A percentile compares a stretch with the other conserved stretches of the same genome.
Evolutionary conservation across 2,329 filamentous ascomycete species (phyloP).

Genomic region (Fusarium miscanthi): DNA sequence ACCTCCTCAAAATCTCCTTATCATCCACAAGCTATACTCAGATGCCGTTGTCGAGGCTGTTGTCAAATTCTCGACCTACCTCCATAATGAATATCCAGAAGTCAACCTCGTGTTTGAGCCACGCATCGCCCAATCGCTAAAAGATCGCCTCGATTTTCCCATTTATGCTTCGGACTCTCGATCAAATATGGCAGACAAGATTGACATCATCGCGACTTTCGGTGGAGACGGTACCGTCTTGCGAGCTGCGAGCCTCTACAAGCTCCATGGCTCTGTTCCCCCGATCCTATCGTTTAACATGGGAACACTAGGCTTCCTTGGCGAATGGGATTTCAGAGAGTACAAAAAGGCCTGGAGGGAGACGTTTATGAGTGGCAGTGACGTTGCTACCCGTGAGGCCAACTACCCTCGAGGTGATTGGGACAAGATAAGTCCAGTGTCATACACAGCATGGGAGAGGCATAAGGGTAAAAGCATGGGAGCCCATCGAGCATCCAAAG

Average conservation of each 20-base stretch:
- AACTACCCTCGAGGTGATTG: conserved; percentile 50
- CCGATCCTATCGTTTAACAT: conserved; percentile 96
- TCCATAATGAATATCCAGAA: conserved; percentile 81
- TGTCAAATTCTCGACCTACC: conserved; percentile 72
- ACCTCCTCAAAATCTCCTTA: conserved; percentile 66
- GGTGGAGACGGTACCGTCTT: conserved; percentile 76
- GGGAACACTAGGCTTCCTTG: conserved; percentile 93
- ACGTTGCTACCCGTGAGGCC: conserved; percentile 60
- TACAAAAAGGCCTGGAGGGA: conserved; percentile 93
- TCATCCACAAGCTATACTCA: conserved; percentile 69
- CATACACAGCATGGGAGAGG: conserved; percentile 71
- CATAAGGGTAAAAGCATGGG: conserved; percentile 86
- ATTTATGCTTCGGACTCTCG: conserved; percentile 70
- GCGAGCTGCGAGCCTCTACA: conserved; percentile 67
- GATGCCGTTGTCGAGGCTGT: conserved; percentile 64
- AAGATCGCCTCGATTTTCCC: conserved; percentile 77
- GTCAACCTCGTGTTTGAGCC: conserved; percentile 87
- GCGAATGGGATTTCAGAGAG: conserved; percentile 95
- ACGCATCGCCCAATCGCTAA: conserved; percentile 76
- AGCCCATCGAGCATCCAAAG: conserved; percentile 75
- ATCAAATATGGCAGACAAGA: conserved; percentile 75
- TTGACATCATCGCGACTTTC: conserved; percentile 89
- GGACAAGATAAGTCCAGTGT: conserved; percentile 32
- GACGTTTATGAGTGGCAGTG: conserved; percentile 83
- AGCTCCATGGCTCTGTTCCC: conserved; percentile 82